These are phyloP conservation scores for Capronia epimyces DNA, from an alignment of 2,329 filamentous ascomycete species.

Conservation along the genomic window DNA sequence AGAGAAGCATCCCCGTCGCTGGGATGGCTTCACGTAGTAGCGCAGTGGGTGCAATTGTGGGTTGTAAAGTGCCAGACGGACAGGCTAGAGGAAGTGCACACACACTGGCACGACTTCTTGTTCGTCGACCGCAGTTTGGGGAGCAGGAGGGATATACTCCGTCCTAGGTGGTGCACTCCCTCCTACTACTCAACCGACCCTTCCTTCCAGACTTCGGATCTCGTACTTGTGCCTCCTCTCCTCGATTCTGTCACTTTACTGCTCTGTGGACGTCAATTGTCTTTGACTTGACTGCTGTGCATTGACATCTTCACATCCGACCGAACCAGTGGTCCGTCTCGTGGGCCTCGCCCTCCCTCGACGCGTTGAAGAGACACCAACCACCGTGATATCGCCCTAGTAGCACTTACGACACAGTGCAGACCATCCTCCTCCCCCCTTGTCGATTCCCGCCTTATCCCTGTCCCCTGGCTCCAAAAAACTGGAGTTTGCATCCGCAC, in stretches of 20 bases:
- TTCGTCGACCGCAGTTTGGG: too few relatives aligned
- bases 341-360: neutral
- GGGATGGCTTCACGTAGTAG: neutral
- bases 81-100: neutral
- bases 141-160: too few relatives aligned
- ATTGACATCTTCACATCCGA: neutral
- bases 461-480: neutral
- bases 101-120: neutral
- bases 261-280: neutral
- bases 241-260: neutral
- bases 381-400: neutral
- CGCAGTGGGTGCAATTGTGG: neutral
- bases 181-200: neutral
- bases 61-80: neutral
- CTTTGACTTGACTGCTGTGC: neutral
- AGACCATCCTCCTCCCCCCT: neutral
- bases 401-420: neutral
- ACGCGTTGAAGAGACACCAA: neutral
- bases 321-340: neutral
- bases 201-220: neutral
- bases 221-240: neutral
- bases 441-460: slow-evolving; percentile 1
- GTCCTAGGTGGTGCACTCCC: too few relatives aligned
- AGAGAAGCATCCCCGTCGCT: neutral
- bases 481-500: slow-evolving; percentile 10